Base-by-base conservation (phyloP, 768 basidiomycete species). In the Suillus brevipes region DNA sequence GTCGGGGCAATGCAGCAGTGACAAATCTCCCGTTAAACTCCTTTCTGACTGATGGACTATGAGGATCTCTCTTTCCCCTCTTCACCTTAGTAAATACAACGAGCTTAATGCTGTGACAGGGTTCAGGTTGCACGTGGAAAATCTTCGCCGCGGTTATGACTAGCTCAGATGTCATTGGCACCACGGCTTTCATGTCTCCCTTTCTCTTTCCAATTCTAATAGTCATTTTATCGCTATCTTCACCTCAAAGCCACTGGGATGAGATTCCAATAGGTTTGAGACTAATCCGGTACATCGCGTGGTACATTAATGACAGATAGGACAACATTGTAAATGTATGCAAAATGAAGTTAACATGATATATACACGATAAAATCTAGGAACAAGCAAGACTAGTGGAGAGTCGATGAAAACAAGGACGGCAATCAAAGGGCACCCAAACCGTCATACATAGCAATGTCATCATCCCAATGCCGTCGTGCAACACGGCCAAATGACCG, bases 391-490 rank as follows among this genome's bases (percentile, higher is more conserved):
- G 16, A 40, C 72, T 52, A 70, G 71, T 64, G n/a, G n/a, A 64
- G 67, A 70, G 50, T 7, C 64, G 37, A 67, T 34, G 37, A 63
- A 47, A 40, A 47, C 6, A 52, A 36, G 10, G 2, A 18, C 13
- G 37, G 58, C 61, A n/a, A 43, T 76, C 77, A 62, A 70, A 52
- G 25, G 25, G 59, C 62, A 13, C 68, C 73, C 38, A 76, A 71
- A 65, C 75, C 75, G 0, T 70, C 66, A 36, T 76, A 80, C 77
- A 80, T 79, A 40, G 77, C 70, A 0, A 71, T 38, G 4, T 72
- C 71, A 28, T 42, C 34, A 14, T 72, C 70, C 74, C 72, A 67
- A 14, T 42, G 63, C 62, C 74, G 62, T 66, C 73, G 66, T n/a
- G 45, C 28, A 52, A 12, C 20, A 18, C 65, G 74, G 2, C 68